phyloP scores from a whole-genome alignment of 257 asterid genomes.

The Ehretia macrophylla region DNA sequence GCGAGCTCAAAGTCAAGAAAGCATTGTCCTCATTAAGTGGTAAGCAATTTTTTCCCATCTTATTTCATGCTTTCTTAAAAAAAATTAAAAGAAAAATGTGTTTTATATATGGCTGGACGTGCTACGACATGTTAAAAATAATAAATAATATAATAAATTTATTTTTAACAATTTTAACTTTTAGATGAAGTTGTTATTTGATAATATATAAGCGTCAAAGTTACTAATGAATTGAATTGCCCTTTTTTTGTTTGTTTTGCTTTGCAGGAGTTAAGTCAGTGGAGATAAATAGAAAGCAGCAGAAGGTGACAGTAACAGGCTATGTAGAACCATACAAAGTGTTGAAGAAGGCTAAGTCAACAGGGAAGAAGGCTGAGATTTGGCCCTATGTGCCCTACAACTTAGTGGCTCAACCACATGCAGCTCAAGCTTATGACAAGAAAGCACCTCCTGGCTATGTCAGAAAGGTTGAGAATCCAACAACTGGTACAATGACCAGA shows the following conservation, averaged over 20 bases:
- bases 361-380: constrained; percentile 84
- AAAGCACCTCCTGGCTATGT: constrained; percentile 87
- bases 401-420: constrained; percentile 85
- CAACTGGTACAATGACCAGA: constrained; percentile 20
- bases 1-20: constrained; percentile 81
- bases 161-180: no score
- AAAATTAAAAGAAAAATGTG: no score
- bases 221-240: neutral
- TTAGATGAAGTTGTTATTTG: no score
- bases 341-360: constrained; percentile 67
- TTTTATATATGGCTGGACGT: neutral
- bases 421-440: constrained; percentile 70
- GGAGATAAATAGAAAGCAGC: constrained; percentile 76
- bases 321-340: constrained; percentile 64
- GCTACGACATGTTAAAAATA: no score
- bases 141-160: no score
- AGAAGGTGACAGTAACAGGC: constrained; percentile 81
- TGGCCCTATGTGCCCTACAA: constrained; percentile 92
- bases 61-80: neutral
- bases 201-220: no score
- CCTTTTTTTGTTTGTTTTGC: neutral
- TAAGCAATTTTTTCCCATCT: constrained; percentile 6
- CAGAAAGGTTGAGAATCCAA: constrained; percentile 45
- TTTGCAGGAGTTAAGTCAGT: constrained; percentile 66
- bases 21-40: constrained; percentile 71